Base-by-base conservation (phyloP, 2,329 filamentous ascomycete genomes). In the Aplosporella prunicola region DNA sequence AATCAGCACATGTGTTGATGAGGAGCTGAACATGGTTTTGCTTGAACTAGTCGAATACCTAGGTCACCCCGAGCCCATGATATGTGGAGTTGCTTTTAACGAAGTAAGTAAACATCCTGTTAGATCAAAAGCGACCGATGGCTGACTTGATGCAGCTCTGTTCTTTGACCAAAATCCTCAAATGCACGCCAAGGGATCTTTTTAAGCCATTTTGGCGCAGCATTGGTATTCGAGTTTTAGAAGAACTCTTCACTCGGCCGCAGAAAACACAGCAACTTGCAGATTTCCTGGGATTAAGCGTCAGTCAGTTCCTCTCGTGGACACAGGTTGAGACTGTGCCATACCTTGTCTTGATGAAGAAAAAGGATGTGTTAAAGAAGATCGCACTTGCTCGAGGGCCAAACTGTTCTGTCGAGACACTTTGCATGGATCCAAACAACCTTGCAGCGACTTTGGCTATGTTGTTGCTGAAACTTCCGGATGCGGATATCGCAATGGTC, bases 161-260 rank as follows among this genome's bases (percentile, higher is more conserved):
- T 14, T 78, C 77, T 43, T 68, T 96, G 32, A 82, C 87, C 2
- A 72, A 80, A 35, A 65, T 69, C 32, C 72, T 78, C 26, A 67
- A 69, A 3, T 67, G 75, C 24, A 80, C 76, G 1, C 72, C 80
- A 2, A 69, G 72, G 18, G 75, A 78, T 11, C 65, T 98, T 0
- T 80, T 96, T 40, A 77, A 80, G 39, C 87, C 89, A 1, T 96
- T 87, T 57, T 96, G 89, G 88, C 76, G 78, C 46, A 89, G 75
- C 20, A 68, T 98, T 29, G 88, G 86, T 1, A 81, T 89, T 42
- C 74, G 80, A 33, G 79, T 85, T 2, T 80, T 91, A 18, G 89
- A 87, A 55, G 85, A 94, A 49, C 71, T 96, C 43, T 71, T 80
- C 15, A 71, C 74, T 32, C 76, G 81, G 31, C 89, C 91, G n/a